phyloP scores from a whole-genome alignment of 2,329 filamentous ascomycete genomes.

The Graphilbum ipis-grandicollis region DNA sequence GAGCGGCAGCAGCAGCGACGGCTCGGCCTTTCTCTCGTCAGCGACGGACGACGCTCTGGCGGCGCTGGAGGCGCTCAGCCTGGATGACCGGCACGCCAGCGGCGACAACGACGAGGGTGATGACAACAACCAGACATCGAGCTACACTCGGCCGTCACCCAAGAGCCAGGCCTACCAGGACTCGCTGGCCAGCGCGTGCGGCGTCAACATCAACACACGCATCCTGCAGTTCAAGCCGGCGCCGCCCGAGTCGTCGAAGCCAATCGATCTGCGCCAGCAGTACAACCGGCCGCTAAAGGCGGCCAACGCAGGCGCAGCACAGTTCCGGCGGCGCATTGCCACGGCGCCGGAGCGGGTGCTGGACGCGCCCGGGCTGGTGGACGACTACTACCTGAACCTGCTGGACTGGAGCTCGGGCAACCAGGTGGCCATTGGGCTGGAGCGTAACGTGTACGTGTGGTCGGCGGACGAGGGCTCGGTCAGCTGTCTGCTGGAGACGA shows the following conservation, averaged over 20 bases:
- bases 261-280: slow-evolving; percentile 89
- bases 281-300: slow-evolving; percentile 93
- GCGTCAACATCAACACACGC: slow-evolving; percentile 80
- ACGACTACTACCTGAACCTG: slow-evolving; percentile 98
- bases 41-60: slow-evolving; percentile 66
- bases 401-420: slow-evolving; percentile 97
- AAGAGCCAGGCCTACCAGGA: slow-evolving; percentile 41
- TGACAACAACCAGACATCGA: slow-evolving; percentile 44
- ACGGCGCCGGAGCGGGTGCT: slow-evolving; percentile 92
- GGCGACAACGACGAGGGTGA: slow-evolving; percentile 58
- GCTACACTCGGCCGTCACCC: slow-evolving; percentile 64
- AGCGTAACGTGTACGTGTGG: slow-evolving; percentile 97
- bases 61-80: slow-evolving; percentile 61
- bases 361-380: slow-evolving; percentile 86
- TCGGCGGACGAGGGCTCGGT: slow-evolving; percentile 88
- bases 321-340: slow-evolving; percentile 80
- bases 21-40: slow-evolving; percentile 58
- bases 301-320: slow-evolving; percentile 53
- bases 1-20: no score
- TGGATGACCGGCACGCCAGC: slow-evolving; percentile 25
- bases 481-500: slow-evolving; percentile 72
- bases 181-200: slow-evolving; percentile 20
- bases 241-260: slow-evolving; percentile 94
- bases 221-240: slow-evolving; percentile 98
- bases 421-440: slow-evolving; percentile 93